Evolutionary conservation across 2,329 filamentous ascomycete genomes (phyloP), one percentile per base, ranked within the genome.

Genomic region (Aspergillus fructus): DNA sequence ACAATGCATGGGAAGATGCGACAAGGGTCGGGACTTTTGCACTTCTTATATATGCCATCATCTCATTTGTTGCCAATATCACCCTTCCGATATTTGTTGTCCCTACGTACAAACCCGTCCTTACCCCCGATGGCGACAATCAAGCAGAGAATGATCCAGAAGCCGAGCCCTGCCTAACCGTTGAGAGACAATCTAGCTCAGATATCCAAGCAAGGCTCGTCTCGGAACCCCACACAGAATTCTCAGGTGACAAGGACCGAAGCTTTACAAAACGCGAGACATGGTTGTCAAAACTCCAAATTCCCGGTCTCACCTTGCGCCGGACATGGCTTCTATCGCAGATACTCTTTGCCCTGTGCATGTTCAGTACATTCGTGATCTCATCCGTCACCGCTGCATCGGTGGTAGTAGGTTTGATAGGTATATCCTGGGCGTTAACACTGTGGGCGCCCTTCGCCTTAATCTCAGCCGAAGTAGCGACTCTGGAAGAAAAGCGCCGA

Each of bases 401-500:
- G 0, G 81, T 85, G 1, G 82, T 96, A 34, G 88, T 96, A 55
- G 90, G 87, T 1, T 78, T 94, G 23, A 87, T 96, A 48, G 93
- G 93, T 34, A 86, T 97, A 58, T 92, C 91, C 1, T 97, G 93
- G 93, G 92, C 93, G 21, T 79, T 97, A 67, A 92, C 92, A 2
- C 85, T 96, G 24, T 97, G 93, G 93, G 93, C 93, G 0, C 93
- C 93, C 0, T 97, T 93, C 78, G 93, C 93, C 40, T 89, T 97
- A 66, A 97, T 97, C 71, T 92, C 91, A 46, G 91, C 91, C 5
- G 93, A 97, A 73, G 93, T 97, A 61, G 90, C 89, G 59, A 89
- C 88, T 59, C 87, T 91, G 5, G 90, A 96, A 69, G 86, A 88
- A 24, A 83, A 87, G 48, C 79, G 82, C 51, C 81, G 85, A 21